Evolutionary conservation across 257 asterid genomes (phyloP).

Genomic region (Fraxinus quadrangulata): DNA sequence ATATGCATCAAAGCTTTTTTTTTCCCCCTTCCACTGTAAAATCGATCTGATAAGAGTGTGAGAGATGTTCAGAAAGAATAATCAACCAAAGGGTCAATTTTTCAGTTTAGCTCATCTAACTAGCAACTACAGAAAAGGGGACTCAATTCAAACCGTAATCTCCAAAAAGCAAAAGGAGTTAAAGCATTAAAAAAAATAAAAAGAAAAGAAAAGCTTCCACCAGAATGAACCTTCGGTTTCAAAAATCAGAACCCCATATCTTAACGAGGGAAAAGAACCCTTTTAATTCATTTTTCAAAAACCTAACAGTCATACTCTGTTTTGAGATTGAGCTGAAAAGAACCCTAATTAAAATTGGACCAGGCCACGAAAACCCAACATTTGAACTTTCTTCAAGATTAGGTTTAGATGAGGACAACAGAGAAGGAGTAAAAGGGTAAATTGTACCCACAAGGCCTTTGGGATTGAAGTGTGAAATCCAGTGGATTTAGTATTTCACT

Average conservation of each 20-base stretch:
- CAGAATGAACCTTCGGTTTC: not conserved
- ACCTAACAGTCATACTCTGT: not conserved
- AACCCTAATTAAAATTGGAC: not conserved
- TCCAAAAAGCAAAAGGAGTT: not conserved
- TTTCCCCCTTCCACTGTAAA: not conserved
- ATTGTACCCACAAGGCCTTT: not conserved
- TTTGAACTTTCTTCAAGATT: not conserved
- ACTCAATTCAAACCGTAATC: not conserved
- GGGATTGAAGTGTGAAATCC: not conserved
- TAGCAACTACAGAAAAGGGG: too few relatives aligned
- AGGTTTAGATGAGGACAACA: not conserved
- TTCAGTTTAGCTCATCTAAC: too few relatives aligned
- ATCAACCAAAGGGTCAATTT: too few relatives aligned
- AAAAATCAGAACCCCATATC: not conserved
- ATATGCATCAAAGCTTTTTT: constrained; percentile 36
- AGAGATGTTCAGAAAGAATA: not conserved
- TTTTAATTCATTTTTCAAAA: too few relatives aligned
- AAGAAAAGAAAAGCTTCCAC: not conserved
- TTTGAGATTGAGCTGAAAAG: not conserved
- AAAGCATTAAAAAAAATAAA: too few relatives aligned
- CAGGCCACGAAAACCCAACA: not conserved
- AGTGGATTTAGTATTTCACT: not conserved
- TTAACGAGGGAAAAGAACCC: not conserved
- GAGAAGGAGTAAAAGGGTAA: not conserved
- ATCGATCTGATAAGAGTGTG: not conserved